Evolutionary conservation across 2,329 filamentous ascomycete genomes (phyloP).

Genomic region (Falciphora oryzae): DNA sequence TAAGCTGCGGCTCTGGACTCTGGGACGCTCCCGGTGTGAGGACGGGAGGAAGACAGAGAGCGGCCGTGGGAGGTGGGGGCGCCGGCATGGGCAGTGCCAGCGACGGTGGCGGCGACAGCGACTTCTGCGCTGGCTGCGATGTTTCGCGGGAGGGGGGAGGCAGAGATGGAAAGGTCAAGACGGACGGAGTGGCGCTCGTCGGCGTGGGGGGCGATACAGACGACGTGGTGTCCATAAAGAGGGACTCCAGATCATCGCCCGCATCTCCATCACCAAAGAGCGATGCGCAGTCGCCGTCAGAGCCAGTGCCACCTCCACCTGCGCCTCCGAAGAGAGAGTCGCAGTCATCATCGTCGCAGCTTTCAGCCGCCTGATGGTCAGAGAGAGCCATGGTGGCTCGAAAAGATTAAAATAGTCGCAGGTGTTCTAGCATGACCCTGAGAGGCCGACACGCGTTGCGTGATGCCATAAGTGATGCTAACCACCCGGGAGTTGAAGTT

Average conservation of each 20-base stretch:
- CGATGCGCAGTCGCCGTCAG: conserved; percentile 1
- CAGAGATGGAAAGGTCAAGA: neutral
- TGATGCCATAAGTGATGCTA: neutral
- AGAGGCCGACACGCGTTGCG: neutral
- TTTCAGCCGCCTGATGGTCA: neutral
- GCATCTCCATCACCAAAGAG: conserved; percentile 9
- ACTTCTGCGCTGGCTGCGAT: neutral
- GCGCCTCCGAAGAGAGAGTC: conserved; percentile 6
- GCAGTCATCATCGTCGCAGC: conserved; percentile 2
- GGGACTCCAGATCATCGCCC: conserved; percentile 4
- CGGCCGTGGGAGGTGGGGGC: neutral
- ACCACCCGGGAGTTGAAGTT: no score
- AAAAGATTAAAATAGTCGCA: neutral
- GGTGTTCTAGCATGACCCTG: neutral
- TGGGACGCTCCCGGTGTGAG: neutral
- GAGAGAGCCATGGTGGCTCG: neutral
- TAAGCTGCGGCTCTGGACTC: conserved; percentile 2
- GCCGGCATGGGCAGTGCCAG: conserved; percentile 3
- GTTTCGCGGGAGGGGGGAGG: neutral
- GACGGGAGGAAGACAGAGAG: neutral
- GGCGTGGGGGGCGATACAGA: neutral
- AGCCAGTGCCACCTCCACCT: neutral
- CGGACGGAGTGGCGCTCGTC: neutral
- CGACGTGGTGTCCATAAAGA: neutral
- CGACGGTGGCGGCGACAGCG: neutral